Evolutionary conservation across 495 filamentous ascomycete species (phyloP).

Genomic region (Ramalina peruviana): DNA sequence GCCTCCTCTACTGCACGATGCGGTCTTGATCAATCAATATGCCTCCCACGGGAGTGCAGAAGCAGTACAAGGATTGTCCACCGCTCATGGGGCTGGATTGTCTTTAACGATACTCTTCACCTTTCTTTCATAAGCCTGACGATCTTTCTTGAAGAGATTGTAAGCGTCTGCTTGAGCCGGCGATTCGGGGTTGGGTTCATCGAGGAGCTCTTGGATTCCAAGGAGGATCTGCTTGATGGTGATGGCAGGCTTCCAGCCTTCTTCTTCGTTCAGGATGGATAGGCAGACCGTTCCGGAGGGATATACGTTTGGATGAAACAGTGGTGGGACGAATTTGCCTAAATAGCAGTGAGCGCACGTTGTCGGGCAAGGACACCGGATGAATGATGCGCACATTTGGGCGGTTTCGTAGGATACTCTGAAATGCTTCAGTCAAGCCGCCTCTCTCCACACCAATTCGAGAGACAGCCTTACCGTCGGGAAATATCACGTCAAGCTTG

Average conservation of each 20-base stretch:
- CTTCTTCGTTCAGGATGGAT: conserved; percentile 95
- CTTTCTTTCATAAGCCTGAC: conserved; percentile 71
- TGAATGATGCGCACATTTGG: conserved; percentile 59
- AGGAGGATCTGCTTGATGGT: conserved; percentile 95
- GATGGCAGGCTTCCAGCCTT: conserved; percentile 96
- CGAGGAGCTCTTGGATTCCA: conserved; percentile 85
- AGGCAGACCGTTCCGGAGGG: conserved; percentile 96
- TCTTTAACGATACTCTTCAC: conserved; percentile 77
- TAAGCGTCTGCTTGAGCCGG: conserved; percentile 96
- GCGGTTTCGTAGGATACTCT: conserved; percentile 99
- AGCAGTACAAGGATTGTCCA: background rate
- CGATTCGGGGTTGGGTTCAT: conserved; percentile 94
- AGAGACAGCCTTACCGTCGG: conserved; percentile 58
- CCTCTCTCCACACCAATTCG: background rate
- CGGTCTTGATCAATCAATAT: background rate
- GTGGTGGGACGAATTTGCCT: conserved; percentile 94
- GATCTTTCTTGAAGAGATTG: conserved; percentile 90
- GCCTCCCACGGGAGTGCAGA: background rate
- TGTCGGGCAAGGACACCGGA: background rate
- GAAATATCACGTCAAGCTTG: conserved; percentile 84
- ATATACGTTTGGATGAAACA: conserved; percentile 99
- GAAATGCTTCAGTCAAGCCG: conserved; percentile 2
- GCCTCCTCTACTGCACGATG: background rate
- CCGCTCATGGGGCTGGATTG: conserved; percentile 54
- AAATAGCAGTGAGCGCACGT: background rate